Base-by-base conservation (phyloP, 805 yeast genomes). In the Nakazawaea holstii region DNA sequence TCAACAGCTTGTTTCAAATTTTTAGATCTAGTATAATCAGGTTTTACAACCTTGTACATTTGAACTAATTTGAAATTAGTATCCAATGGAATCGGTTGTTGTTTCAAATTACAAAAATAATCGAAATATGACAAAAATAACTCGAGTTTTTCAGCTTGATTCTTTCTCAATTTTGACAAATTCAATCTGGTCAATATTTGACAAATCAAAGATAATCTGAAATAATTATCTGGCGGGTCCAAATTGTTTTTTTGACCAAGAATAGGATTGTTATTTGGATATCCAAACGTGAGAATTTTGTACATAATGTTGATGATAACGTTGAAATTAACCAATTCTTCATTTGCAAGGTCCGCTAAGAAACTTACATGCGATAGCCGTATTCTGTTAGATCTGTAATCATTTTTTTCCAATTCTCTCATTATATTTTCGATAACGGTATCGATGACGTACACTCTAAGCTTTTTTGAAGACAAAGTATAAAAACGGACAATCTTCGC, bases 211-310 rank as follows among this genome's bases (percentile, higher is more conserved):
- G 79, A 80, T 33, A 88, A 67, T 49, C 96, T 72, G 62, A 88
- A 87, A 58, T 82, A 87, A 55, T 87, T 82, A 54, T 80, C 76
- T 0, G 83, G 81, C 10, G 66, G 66, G 64, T 90, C 97, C n/a
- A 74, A 44, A 14, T 66, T 74, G 29, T 71, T 66, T 2, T 58
- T 36, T 4, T 48, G 53, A 20, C 66, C 68, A 6, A 74, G 73
- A 8, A 58, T 62, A 1, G 95, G 91, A 43, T 73, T 73, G 45
- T 78, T 78, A 49, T 72, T 68, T 0, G 75, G 73, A 66, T 87
- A 83, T 0, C 95, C 96, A 60, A 67, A 77, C 37, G 82, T 77
- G 3, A 87, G 49, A 7, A 87, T 70, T 50, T 72, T 71, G 62
- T 73, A 84, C 11, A 82, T 52, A 3, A 83, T 59, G 39, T 79